Percentiles rank a stretch among this genome's conserved stretches.
These are phyloP conservation scores for Quercus berberidifolia DNA, from an alignment of 306 rosid genomes.

Conservation along the genomic window DNA sequence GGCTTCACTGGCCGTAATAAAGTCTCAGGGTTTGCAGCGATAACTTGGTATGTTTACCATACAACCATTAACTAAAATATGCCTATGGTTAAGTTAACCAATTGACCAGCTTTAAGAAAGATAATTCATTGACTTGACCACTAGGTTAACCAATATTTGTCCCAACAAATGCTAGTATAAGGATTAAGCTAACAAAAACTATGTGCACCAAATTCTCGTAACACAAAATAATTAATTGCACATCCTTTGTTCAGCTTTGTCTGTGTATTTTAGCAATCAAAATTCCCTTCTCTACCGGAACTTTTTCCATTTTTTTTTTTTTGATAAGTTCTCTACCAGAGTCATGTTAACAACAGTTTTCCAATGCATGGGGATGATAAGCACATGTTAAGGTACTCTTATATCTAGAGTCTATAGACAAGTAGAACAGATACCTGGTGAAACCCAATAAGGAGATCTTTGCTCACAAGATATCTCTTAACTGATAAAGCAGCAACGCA, in stretches of 20 bases:
- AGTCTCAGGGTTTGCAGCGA: neutral
- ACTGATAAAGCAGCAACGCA: slow-evolving; percentile 91
- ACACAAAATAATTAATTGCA: slow-evolving; percentile 7
- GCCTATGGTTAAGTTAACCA: neutral
- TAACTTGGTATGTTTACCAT: neutral
- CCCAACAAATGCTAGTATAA: neutral
- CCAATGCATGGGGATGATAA: slow-evolving; percentile 1
- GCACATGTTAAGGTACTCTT: neutral
- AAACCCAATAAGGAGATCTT: slow-evolving; percentile 75
- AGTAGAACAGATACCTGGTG: slow-evolving; percentile 66
- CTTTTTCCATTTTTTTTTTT: no score
- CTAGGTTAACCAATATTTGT: slow-evolving; percentile 2
- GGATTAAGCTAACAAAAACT: neutral
- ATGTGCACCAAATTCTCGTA: neutral
- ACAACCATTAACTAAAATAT: neutral
- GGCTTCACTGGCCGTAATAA: neutral
- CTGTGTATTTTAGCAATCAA: no score
- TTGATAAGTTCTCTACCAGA: no score
- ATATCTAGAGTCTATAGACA: neutral
- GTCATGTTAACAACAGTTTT: neutral
- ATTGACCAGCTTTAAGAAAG: neutral
- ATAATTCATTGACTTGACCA: neutral
- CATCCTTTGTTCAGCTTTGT: neutral
- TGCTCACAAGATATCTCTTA: slow-evolving; percentile 87
- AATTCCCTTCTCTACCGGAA: no score